These are phyloP conservation scores for Licmophora abbreviata DNA, from an alignment of 108 stramenopile genomes.

Conservation along the genomic window DNA sequence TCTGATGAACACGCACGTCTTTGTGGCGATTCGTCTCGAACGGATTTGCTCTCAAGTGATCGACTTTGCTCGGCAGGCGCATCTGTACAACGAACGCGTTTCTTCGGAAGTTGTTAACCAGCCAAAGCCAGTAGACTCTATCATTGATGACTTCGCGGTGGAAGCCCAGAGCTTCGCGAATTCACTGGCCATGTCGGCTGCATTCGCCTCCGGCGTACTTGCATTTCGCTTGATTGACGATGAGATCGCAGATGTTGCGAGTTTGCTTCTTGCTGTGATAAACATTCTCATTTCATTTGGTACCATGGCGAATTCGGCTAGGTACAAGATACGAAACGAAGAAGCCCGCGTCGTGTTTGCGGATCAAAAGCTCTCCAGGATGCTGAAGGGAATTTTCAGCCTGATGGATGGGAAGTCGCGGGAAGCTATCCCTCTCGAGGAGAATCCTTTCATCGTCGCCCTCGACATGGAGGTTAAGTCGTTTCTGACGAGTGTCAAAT, in stretches of 20 bases:
- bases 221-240: slow-evolving; percentile 7
- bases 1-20: slow-evolving; percentile 10
- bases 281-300: slow-evolving; percentile 19
- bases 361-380: slow-evolving; percentile 2
- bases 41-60: slow-evolving; percentile 12
- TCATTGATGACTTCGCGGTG: slow-evolving; percentile 28
- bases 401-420: slow-evolving; percentile 5
- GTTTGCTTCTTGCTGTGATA: slow-evolving; percentile 7
- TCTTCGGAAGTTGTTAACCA: slow-evolving; percentile 22
- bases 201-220: slow-evolving; percentile 16
- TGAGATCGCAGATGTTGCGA: background rate
- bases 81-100: slow-evolving; percentile 22
- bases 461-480: slow-evolving; percentile 9
- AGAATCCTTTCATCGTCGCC: slow-evolving; percentile 18
- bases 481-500: slow-evolving; percentile 13
- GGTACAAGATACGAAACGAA: slow-evolving; percentile 28
- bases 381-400: slow-evolving; percentile 17
- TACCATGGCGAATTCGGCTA: slow-evolving; percentile 13
- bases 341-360: slow-evolving; percentile 14
- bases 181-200: slow-evolving; percentile 10
- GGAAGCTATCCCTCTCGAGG: background rate
- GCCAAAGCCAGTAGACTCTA: slow-evolving; percentile 28
- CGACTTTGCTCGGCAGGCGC: slow-evolving; percentile 13
- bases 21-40: slow-evolving; percentile 17
- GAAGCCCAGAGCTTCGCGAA: slow-evolving; percentile 24